Percentiles rank a stretch among this genome's conserved stretches.
Evolutionary conservation across 345 rosid species (phyloP).

Genomic region (Bruguiera parviflora): DNA sequence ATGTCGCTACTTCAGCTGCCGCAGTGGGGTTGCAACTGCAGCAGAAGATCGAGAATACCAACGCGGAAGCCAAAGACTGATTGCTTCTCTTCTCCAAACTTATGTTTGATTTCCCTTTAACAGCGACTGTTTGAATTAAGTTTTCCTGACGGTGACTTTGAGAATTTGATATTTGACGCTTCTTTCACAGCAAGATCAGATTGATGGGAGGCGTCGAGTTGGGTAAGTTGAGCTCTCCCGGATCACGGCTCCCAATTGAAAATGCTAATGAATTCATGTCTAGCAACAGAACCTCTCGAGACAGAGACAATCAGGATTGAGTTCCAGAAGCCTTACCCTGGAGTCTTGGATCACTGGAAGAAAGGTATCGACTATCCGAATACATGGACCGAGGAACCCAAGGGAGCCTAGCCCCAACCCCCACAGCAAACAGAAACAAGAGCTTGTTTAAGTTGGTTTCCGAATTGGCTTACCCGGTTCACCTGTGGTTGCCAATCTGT

Average conservation of each 20-base stretch:
- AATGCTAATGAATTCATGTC: conserved; percentile 52
- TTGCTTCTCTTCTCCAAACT: conserved; percentile 62
- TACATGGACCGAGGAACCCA: no score
- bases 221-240: conserved; percentile 21
- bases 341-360: not conserved
- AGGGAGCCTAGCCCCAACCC: no score
- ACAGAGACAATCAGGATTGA: not conserved
- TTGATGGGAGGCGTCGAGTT: conserved; percentile 8
- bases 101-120: conserved; percentile 17
- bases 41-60: conserved; percentile 35
- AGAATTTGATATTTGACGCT: conserved; percentile 16
- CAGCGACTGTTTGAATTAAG: conserved; percentile 7
- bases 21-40: conserved; percentile 17
- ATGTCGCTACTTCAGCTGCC: conserved; percentile 46
- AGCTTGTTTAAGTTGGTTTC: no score
- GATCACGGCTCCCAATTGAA: conserved; percentile 36
- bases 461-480: no score
- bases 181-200: conserved; percentile 8
- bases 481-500: no score
- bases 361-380: no score
- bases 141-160: conserved; percentile 14
- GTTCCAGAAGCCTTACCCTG: not conserved
- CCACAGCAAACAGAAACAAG: no score
- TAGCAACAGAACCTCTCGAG: conserved; percentile 16
- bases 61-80: conserved; percentile 33